These are phyloP conservation scores for Pichia phayaonensis DNA, from an alignment of 805 yeast species.

Conservation along the genomic window DNA sequence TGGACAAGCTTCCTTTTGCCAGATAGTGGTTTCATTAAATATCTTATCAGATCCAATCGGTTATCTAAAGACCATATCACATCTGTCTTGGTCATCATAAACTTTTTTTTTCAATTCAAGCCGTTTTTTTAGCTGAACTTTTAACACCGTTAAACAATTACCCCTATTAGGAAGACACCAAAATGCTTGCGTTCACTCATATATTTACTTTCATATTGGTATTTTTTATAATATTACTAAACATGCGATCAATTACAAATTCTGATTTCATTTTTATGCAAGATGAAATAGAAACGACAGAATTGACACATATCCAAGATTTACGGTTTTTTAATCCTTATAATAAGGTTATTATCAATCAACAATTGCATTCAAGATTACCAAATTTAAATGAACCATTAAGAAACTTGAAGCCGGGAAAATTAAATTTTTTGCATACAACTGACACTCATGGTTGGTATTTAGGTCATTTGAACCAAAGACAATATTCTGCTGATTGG, in stretches of 20 bases:
- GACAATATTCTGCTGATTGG: slow-evolving; percentile 79
- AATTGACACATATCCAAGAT: not conserved
- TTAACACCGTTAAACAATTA: not conserved
- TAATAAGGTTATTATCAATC: slow-evolving; percentile 11
- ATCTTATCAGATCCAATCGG: not conserved
- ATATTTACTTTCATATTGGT: slow-evolving; percentile 1
- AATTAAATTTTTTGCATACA: slow-evolving; percentile 81
- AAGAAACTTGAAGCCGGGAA: slow-evolving; percentile 59
- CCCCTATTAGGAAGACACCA: not conserved
- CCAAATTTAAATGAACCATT: slow-evolving; percentile 32
- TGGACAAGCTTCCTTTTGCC: not conserved
- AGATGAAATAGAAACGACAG: not conserved
- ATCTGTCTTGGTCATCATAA: not conserved
- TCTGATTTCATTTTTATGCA: not conserved
- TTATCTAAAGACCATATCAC: not conserved
- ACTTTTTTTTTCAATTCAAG: too few species aligned
- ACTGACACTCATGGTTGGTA: slow-evolving; percentile 98
- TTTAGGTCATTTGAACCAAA: slow-evolving; percentile 79
- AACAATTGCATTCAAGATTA: slow-evolving; percentile 27
- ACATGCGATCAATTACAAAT: slow-evolving; percentile 2
- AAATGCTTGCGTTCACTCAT: slow-evolving; percentile 2
- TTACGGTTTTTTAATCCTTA: not conserved
- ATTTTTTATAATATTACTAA: not conserved
- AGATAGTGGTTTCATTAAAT: too few species aligned
- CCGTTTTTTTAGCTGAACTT: not conserved